Conservation (phyloP, 169 alveolate genomes). For the Plasmodium coatneyi region DNA sequence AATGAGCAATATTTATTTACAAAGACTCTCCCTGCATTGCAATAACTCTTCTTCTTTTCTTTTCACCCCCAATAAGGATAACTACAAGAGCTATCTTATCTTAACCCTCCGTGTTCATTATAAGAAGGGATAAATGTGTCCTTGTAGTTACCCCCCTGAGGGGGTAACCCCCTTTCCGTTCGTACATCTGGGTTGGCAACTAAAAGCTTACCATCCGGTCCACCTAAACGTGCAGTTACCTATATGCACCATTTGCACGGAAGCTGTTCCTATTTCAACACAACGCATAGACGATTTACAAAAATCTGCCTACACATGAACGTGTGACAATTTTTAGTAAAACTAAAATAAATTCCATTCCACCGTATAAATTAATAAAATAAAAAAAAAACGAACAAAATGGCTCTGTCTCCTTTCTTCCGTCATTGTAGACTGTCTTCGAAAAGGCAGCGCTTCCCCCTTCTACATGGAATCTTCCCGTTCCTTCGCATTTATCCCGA, state of each 20-base stretch:
- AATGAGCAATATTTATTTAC: neutral
- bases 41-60: too few relatives aligned
- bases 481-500: neutral
- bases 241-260: neutral
- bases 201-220: neutral
- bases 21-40: neutral
- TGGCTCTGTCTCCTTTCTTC: neutral
- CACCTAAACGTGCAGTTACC: neutral
- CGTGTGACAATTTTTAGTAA: neutral
- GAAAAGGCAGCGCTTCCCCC: neutral
- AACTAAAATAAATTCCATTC: neutral
- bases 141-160: neutral
- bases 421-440: neutral
- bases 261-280: neutral
- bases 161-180: neutral
- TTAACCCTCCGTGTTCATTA: neutral
- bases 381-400: neutral
- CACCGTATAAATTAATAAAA: neutral
- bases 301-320: neutral
- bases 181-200: neutral
- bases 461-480: neutral
- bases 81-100: neutral
- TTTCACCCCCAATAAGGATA: neutral
- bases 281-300: neutral
- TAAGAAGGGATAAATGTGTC: neutral